Base-by-base conservation (phyloP, 2,329 filamentous ascomycete species). In the Claviceps digitariae region DNA sequence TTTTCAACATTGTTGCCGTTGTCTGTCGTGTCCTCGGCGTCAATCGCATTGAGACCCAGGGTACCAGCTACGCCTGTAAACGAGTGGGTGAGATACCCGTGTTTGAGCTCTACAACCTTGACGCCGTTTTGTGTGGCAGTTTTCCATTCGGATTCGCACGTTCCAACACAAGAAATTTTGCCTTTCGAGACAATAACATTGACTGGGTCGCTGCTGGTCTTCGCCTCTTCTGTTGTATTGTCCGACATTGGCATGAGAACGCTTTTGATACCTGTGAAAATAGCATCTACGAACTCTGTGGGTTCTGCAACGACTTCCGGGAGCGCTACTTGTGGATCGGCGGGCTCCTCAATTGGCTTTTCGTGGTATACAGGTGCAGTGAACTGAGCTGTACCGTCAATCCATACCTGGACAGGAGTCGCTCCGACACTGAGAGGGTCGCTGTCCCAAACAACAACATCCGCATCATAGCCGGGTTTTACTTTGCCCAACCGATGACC, bases 41-140 rank as follows among this genome's bases (percentile, higher is more conserved):
- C 75, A 52, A 87, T 85, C 52, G 79, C 82, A 56, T 77, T 77
- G 7, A 87, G 72, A 0, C 83, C 83, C 0, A 87, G 66, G 1
- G 69, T 69, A 4, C 79, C 77, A 1, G 77, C 81, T 31, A 84
- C 78, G 1, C 77, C 79, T 3, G 79, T 82, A 56, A 85, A 75
- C 0, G 80, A 72, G 6, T 75, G 71, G 6, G 77, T 76, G n/a
- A 86, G 60, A 59, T 84, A 73, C 1, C 83, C 83, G 57, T 86
- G 74, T 21, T 71, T 60, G 6, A 86, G 71, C 7, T 68, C 52
- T 27, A 86, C 63, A 1, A 70, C 61, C 48, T 66, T 66, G 53
- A 63, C 61, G 5, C 66, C 66, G 2, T 64, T 58, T 2, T 61
- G 57, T 4, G 62, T 56, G 3, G 73, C 70, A 0, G 65, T 62